Conservation (phyloP, 208 protist genomes). For the Kentomonas sorsogonicus region DNA sequence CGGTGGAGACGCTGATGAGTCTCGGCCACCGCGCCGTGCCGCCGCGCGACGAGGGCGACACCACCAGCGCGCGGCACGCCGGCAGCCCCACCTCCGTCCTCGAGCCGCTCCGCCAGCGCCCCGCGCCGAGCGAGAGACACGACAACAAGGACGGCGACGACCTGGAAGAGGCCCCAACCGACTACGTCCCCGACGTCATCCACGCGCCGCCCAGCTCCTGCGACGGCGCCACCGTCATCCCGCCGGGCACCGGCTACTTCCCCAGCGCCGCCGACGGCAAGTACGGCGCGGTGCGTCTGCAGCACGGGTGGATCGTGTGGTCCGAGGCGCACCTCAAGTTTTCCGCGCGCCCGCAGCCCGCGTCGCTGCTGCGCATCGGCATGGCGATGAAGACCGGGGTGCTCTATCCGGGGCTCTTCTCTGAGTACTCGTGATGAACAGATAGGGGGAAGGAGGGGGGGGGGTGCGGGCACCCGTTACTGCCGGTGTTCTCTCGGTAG, state of each 20-base stretch:
- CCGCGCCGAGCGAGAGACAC: no score
- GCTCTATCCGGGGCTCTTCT: slow-evolving; percentile 71
- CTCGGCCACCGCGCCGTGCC: neutral
- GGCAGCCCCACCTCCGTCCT: no score
- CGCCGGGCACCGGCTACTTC: slow-evolving; percentile 79
- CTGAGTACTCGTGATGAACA: slow-evolving; percentile 24
- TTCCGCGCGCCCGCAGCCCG: slow-evolving; percentile 43
- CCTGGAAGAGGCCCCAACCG: no score
- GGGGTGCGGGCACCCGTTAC: no score
- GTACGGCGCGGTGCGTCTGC: slow-evolving; percentile 70
- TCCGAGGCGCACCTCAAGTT: slow-evolving; percentile 55
- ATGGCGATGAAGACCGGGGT: slow-evolving; percentile 80
- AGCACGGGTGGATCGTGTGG: slow-evolving; percentile 78
- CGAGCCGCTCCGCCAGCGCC: neutral
- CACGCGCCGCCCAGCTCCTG: neutral
- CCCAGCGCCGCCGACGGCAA: slow-evolving; percentile 37
- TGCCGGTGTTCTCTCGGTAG: neutral
- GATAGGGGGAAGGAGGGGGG: neutral
- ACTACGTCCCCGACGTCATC: no score
- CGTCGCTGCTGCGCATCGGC: slow-evolving; percentile 66
- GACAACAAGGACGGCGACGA: no score
- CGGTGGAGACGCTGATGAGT: neutral
- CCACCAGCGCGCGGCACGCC: no score
- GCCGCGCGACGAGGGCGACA: neutral
- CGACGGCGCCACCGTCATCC: slow-evolving; percentile 19